Percentiles rank a stretch among this genome's conserved stretches.
These are phyloP conservation scores for Claviceps sp. DNA, from an alignment of 2,329 filamentous ascomycete species.

Conservation along the genomic window DNA sequence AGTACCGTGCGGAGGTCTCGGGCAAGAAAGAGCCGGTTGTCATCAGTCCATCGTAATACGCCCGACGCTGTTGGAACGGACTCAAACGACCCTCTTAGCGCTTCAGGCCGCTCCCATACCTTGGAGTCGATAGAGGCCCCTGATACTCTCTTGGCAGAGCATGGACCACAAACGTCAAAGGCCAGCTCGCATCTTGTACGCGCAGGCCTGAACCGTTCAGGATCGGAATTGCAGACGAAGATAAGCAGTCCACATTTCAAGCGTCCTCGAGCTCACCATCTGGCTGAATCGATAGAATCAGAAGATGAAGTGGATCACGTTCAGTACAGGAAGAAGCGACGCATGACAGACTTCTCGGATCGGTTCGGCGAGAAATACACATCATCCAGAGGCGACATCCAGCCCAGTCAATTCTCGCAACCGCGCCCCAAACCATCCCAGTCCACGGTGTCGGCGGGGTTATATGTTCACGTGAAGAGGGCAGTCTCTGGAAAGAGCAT, in stretches of 20 bases:
- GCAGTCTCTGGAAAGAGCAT: slow-evolving; percentile 14
- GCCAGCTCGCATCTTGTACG: slow-evolving; percentile 13
- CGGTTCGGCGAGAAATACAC: neutral
- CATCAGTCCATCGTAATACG: slow-evolving; percentile 13
- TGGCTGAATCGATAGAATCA: slow-evolving; percentile 11
- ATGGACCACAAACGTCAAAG: slow-evolving; percentile 9
- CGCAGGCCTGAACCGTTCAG: slow-evolving; percentile 2
- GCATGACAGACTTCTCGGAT: slow-evolving; percentile 7
- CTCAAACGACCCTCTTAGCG: neutral
- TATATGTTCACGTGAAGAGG: slow-evolving; percentile 7
- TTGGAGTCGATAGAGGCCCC: neutral
- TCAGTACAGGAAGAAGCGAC: slow-evolving; percentile 7
- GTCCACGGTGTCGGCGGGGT: neutral
- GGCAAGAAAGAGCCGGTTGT: neutral
- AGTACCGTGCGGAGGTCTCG: neutral
- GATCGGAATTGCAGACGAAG: slow-evolving; percentile 1
- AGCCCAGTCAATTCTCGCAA: slow-evolving; percentile 10
- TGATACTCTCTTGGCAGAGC: neutral
- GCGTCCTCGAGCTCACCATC: slow-evolving; percentile 2
- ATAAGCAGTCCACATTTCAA: slow-evolving; percentile 9
- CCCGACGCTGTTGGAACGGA: neutral
- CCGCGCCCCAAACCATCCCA: neutral
- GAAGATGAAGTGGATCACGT: slow-evolving; percentile 18
- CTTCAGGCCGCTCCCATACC: neutral
- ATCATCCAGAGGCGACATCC: slow-evolving; percentile 16